A percentile compares a stretch with the other conserved stretches of the same genome.
phyloP scores from a whole-genome alignment of 345 rosid species.

The Brassica incana region DNA sequence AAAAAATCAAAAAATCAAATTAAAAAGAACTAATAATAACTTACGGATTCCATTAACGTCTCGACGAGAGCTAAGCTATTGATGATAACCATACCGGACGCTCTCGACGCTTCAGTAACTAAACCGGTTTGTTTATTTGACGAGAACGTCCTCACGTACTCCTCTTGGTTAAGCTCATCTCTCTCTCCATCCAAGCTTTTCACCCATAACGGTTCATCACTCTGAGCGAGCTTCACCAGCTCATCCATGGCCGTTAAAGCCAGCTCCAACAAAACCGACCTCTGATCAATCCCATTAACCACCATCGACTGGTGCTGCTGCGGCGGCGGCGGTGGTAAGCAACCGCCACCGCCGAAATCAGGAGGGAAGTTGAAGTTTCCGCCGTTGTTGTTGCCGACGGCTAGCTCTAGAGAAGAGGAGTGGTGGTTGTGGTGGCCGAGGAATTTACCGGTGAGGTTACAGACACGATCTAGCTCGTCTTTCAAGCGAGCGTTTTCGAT shows the following conservation, averaged over 20 bases:
- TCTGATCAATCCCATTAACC: constrained; percentile 57
- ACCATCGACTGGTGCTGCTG: constrained; percentile 28
- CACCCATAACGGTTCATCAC: constrained; percentile 61
- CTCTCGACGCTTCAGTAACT: constrained; percentile 57
- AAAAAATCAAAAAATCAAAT: not conserved
- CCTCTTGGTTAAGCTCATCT: constrained; percentile 61
- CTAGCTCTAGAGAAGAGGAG: constrained; percentile 77
- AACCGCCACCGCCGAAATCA: constrained; percentile 35
- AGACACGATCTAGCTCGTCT: constrained; percentile 85
- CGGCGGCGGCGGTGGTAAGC: constrained; percentile 33
- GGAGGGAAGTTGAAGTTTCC: constrained; percentile 39
- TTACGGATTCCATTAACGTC: constrained; percentile 70
- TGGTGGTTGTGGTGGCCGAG: constrained; percentile 57
- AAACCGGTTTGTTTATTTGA: constrained; percentile 49
- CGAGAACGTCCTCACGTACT: constrained; percentile 54
- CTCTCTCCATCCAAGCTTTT: constrained; percentile 52
- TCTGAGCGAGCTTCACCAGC: constrained; percentile 57
- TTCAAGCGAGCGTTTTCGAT: constrained; percentile 86
- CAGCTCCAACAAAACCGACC: constrained; percentile 80
- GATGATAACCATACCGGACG: constrained; percentile 51
- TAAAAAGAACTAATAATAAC: not conserved
- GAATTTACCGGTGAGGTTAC: constrained; percentile 87
- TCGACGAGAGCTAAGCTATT: constrained; percentile 63
- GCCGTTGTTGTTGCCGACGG: constrained; percentile 55
- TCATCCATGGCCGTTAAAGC: constrained; percentile 72